phyloP scores from a whole-genome alignment of 176 grass and related monocot genomes.

The Panicum miliaceum region DNA sequence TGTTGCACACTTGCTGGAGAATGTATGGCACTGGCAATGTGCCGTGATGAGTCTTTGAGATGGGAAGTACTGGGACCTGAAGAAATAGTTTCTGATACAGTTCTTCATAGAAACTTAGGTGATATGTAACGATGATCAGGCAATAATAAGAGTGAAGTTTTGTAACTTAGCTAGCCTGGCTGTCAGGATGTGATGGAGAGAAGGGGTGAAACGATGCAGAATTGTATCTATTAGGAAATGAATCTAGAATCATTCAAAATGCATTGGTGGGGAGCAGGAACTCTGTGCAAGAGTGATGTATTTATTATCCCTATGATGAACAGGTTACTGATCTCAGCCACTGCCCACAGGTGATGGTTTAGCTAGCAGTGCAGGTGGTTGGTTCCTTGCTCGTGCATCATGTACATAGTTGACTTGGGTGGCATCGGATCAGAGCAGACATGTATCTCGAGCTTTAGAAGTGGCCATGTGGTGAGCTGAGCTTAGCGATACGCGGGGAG shows the following conservation, averaged over 20 bases:
- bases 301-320: no score
- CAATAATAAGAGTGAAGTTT: constrained; percentile 47
- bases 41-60: not conserved
- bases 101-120: constrained; percentile 23
- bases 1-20: not conserved
- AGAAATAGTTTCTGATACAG: not conserved
- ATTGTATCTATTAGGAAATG: constrained; percentile 13
- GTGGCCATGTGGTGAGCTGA: not conserved
- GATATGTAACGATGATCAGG: constrained; percentile 28
- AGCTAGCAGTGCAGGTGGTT: not conserved
- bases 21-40: not conserved
- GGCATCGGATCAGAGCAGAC: not conserved
- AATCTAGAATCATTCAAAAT: not conserved
- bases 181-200: not conserved
- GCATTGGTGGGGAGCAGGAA: not conserved
- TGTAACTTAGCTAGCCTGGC: constrained; percentile 13
- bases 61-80: not conserved
- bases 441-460: constrained; percentile 33
- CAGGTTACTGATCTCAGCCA: no score
- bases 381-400: not conserved
- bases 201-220: not conserved
- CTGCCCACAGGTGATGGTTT: not conserved
- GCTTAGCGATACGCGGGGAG: no score
- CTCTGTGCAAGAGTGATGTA: not conserved
- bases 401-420: constrained; percentile 28